A percentile compares a stretch with the other conserved stretches of the same genome.
phyloP scores from a whole-genome alignment of 2,329 filamentous ascomycete genomes.

The Conoideocrella luteorostrata region DNA sequence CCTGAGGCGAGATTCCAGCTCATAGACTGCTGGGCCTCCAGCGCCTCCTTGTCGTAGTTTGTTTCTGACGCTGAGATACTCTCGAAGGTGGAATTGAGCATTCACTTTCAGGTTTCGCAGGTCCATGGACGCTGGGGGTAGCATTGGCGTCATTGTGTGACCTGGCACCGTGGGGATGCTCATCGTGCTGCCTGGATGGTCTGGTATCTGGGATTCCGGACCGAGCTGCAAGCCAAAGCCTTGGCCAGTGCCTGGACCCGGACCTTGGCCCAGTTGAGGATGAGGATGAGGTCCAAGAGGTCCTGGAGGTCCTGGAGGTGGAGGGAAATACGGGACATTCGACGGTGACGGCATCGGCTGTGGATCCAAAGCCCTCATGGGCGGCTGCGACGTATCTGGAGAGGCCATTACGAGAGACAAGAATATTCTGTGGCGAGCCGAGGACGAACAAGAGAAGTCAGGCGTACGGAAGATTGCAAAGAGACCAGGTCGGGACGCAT shows the following conservation, averaged over 20 bases:
- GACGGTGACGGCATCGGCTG: conserved; percentile 19
- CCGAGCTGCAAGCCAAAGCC: conserved; percentile 15
- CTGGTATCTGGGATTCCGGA: conserved; percentile 15
- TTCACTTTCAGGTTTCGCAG: conserved; percentile 23
- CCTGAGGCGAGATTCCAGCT: conserved; percentile 37
- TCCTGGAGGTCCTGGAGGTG: too few relatives aligned
- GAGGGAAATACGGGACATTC: conserved; percentile 11
- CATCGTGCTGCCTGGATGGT: conserved; percentile 15
- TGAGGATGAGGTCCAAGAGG: neutral
- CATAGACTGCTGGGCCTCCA: conserved; percentile 22
- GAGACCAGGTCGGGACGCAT: too few relatives aligned
- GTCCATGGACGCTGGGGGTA: conserved; percentile 19
- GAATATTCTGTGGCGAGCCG: too few relatives aligned
- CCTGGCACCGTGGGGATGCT: conserved; percentile 15
- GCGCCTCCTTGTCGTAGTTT: conserved; percentile 22
- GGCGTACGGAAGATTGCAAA: too few relatives aligned
- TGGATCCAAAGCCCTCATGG: conserved; percentile 20
- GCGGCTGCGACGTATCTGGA: conserved; percentile 11
- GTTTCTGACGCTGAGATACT: conserved; percentile 27
- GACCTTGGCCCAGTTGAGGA: neutral
- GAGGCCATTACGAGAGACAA: conserved; percentile 4
- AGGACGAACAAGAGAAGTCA: too few relatives aligned
- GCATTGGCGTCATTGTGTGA: conserved; percentile 14
- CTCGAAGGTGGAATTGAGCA: conserved; percentile 29
- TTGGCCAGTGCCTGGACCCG: conserved; percentile 1